A percentile compares a stretch with the other conserved stretches of the same genome.
phyloP scores from a whole-genome alignment of 352 stramenopile genomes.

The Phytophthora palmivora region DNA sequence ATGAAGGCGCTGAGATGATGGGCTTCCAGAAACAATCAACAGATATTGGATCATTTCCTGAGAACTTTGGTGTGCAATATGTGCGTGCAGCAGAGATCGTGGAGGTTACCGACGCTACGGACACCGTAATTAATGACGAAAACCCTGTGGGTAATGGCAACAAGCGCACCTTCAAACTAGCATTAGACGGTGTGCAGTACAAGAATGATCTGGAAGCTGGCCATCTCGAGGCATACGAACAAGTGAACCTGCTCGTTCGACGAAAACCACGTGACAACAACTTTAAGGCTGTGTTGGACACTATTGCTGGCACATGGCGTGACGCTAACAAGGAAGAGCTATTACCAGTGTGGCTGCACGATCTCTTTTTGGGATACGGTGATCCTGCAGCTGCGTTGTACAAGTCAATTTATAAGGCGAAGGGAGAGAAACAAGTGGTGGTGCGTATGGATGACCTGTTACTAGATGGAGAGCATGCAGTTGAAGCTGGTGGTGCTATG shows the following conservation, averaged over 20 bases:
- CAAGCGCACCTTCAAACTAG: conserved; percentile 90
- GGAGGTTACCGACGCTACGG: conserved; percentile 82
- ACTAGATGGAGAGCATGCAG: conserved; percentile 53
- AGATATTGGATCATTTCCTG: conserved; percentile 72
- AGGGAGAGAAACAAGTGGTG: conserved; percentile 36
- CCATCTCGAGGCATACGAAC: conserved; percentile 78
- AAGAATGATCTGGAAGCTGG: conserved; percentile 84
- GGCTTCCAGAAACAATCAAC: conserved; percentile 43
- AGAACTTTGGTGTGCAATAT: conserved; percentile 89
- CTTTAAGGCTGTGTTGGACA: conserved; percentile 95
- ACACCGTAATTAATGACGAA: conserved; percentile 57
- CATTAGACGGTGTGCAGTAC: conserved; percentile 95
- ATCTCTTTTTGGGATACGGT: conserved; percentile 95
- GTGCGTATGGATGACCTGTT: conserved; percentile 55
- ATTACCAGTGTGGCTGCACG: conserved; percentile 94
- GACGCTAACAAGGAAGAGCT: conserved; percentile 45
- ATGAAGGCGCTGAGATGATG: conserved; percentile 76
- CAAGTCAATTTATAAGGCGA: conserved; percentile 59
- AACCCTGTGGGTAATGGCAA: conserved; percentile 55
- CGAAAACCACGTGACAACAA: conserved; percentile 92
- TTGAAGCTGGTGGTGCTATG: conserved; percentile 42
- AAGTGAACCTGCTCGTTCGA: conserved; percentile 95
- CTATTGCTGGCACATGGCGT: conserved; percentile 55
- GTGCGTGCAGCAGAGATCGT: conserved; percentile 85
- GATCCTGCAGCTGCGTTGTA: conserved; percentile 87